These are phyloP conservation scores for Leucogyrophana mollusca DNA, from an alignment of 768 basidiomycete genomes.

Conservation along the genomic window DNA sequence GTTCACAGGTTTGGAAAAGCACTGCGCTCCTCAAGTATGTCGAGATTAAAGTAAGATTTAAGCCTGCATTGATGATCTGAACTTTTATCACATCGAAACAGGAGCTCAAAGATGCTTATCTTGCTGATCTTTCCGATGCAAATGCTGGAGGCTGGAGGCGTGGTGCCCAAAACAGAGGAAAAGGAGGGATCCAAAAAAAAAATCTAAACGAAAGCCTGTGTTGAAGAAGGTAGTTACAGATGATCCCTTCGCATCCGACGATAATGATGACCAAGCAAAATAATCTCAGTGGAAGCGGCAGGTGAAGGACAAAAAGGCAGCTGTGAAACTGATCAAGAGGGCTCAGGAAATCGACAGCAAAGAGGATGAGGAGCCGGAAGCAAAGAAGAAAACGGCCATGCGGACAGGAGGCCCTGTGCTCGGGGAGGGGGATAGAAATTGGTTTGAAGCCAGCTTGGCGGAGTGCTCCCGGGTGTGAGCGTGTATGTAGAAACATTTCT, in stretches of 20 bases:
- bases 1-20: slow-evolving; percentile 65
- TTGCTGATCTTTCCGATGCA: slow-evolving; percentile 38
- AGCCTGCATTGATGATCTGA: background rate
- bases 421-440: no score
- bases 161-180: slow-evolving; percentile 17
- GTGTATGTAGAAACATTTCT: no score
- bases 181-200: slow-evolving; percentile 16
- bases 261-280: slow-evolving; percentile 25
- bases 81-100: slow-evolving; percentile 22
- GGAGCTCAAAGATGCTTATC: slow-evolving; percentile 65
- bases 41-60: slow-evolving; percentile 56
- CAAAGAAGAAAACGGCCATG: slow-evolving; percentile 33
- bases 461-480: no score
- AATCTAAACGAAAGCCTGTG: slow-evolving; percentile 39
- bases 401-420: no score
- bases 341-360: slow-evolving; percentile 24
- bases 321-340: slow-evolving; percentile 9
- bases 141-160: slow-evolving; percentile 24
- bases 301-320: slow-evolving; percentile 20
- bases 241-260: slow-evolving; percentile 62
- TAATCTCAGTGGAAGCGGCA: slow-evolving; percentile 18
- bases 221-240: slow-evolving; percentile 48
- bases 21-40: slow-evolving; percentile 52
- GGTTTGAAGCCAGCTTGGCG: no score
- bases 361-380: slow-evolving; percentile 30